A percentile compares a stretch with the other conserved stretches of the same genome.
Evolutionary conservation across 371 early-diverging fungal species (phyloP).

Genomic region (Mucor velutinosus): DNA sequence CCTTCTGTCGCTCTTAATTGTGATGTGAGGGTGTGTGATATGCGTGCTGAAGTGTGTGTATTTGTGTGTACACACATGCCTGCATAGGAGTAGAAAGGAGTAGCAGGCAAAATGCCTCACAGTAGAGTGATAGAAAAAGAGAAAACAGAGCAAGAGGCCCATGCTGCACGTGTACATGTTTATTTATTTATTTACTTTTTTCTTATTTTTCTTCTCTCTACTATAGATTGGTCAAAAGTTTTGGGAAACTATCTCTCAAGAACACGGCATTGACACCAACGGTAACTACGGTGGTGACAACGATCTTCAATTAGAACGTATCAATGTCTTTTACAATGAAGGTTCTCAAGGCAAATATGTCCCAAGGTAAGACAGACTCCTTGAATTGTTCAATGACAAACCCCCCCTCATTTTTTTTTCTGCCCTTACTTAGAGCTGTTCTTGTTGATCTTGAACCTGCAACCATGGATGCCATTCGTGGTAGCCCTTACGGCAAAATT

Average conservation of each 20-base stretch:
- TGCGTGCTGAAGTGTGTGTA: not conserved
- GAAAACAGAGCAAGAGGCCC: not conserved
- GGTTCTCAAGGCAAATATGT: slow-evolving; percentile 82
- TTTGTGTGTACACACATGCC: not conserved
- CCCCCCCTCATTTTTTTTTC: not conserved
- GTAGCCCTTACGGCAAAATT: slow-evolving; percentile 67
- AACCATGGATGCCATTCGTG: slow-evolving; percentile 95
- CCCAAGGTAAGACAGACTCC: slow-evolving; percentile 54
- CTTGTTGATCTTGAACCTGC: slow-evolving; percentile 99
- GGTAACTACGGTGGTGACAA: slow-evolving; percentile 84
- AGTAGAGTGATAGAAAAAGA: not conserved
- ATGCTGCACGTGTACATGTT: slow-evolving; percentile 13
- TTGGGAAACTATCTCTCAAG: slow-evolving; percentile 93
- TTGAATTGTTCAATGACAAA: slow-evolving; percentile 1
- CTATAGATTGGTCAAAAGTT: slow-evolving; percentile 84
- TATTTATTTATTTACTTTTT: slow-evolving; percentile 9
- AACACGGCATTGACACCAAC: slow-evolving; percentile 85
- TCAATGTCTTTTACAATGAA: slow-evolving; percentile 99
- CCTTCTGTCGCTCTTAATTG: too few species aligned
- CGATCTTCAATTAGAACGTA: slow-evolving; percentile 87
- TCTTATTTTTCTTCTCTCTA: not conserved
- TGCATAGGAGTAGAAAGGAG: slow-evolving; percentile 1
- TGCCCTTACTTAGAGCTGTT: slow-evolving; percentile 72
- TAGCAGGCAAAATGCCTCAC: not conserved
- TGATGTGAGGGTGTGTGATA: not conserved